Evolutionary conservation across 441 rosid species (phyloP), one percentile per base, ranked within the genome.

Genomic region (Populus hybrid): DNA sequence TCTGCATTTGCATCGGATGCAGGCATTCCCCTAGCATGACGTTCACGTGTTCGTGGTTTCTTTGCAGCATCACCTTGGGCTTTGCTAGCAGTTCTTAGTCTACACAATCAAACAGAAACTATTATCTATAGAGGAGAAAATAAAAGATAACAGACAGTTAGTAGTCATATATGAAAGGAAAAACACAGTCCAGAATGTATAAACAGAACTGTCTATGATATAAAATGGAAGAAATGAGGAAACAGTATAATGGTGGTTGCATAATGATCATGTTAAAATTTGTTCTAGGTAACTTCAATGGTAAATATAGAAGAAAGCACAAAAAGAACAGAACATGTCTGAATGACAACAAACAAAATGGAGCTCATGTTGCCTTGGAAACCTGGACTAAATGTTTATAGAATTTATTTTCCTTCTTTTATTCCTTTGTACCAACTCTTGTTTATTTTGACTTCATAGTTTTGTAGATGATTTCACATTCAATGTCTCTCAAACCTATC

Each of bases 1-100:
- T 95, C 98, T 5, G 99, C 97, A 84, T 93, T 95, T 83, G 98
- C 98, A 83, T 91, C 98, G 1, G 95, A 97, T 76, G 95, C 97
- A 76, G 94, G 94, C 76, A 87, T 72, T 21, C 87, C 92, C 85
- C 97, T 84, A 72, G 82, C 84, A 73, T 88, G 82, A 40, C 95
- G 92, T 69, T 93, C 91, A 30, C 96, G 94, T 69, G 86, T 70
- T 57, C 97, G 85, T 23, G 85, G 84, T 85, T 89, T 93, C 91
- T 84, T 89, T 73, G 83, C 75, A 82, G 86, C 89, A 80, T 92
- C 96, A 53, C 88, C 92, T 72, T 91, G 96, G 75, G 89, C 87
- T 86, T 88, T 95, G 61, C 79, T 85, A 82, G 92, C 89, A 71
- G 96, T 90, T 87, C 91, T 91, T 80, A 85, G 86, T 83, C 98